A percentile compares a stretch with the other conserved stretches of the same genome.
Conservation (phyloP, 176 grass and related monocot genomes). For the Triticum timopheevii region DNA sequence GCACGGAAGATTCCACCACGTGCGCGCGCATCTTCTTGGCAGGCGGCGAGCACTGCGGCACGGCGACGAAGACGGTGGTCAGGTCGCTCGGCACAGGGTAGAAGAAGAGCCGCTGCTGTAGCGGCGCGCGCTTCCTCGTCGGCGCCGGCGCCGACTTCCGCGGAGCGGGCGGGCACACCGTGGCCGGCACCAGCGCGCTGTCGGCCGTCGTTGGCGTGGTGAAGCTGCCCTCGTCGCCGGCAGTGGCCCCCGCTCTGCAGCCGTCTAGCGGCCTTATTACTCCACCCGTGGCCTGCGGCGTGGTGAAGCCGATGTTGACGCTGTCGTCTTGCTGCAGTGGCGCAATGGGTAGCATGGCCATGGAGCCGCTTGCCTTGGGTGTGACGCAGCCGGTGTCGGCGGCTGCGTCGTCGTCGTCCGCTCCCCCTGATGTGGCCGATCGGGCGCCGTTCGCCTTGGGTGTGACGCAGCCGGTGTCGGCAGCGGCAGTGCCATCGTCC, state of each 20-base stretch:
- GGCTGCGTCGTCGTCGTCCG: background rate
- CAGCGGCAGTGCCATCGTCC: background rate
- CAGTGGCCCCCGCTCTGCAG: background rate
- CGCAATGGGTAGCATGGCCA: background rate
- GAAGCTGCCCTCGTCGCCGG: background rate
- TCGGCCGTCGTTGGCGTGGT: slow-evolving; percentile 31
- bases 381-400: slow-evolving; percentile 33
- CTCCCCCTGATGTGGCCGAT: background rate
- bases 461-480: slow-evolving; percentile 41
- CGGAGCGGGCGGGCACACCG: slow-evolving; percentile 66
- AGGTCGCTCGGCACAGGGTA: slow-evolving; percentile 59
- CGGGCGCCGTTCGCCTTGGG: background rate
- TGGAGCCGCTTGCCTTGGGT: background rate
- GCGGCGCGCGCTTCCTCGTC: slow-evolving; percentile 47
- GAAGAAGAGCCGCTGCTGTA: slow-evolving; percentile 53
- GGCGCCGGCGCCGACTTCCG: slow-evolving; percentile 34
- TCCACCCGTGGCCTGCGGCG: slow-evolving; percentile 22
- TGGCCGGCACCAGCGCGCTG: slow-evolving; percentile 21
- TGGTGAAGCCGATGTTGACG: slow-evolving; percentile 32
- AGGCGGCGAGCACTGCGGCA: background rate
- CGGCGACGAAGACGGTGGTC: slow-evolving; percentile 45
- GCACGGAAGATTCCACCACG: background rate
- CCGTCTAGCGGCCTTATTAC: background rate
- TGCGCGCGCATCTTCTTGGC: slow-evolving; percentile 63
- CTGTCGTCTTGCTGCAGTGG: background rate